These are phyloP conservation scores for Filosporella fistucella DNA, from an alignment of 495 filamentous ascomycete genomes.

Conservation along the genomic window DNA sequence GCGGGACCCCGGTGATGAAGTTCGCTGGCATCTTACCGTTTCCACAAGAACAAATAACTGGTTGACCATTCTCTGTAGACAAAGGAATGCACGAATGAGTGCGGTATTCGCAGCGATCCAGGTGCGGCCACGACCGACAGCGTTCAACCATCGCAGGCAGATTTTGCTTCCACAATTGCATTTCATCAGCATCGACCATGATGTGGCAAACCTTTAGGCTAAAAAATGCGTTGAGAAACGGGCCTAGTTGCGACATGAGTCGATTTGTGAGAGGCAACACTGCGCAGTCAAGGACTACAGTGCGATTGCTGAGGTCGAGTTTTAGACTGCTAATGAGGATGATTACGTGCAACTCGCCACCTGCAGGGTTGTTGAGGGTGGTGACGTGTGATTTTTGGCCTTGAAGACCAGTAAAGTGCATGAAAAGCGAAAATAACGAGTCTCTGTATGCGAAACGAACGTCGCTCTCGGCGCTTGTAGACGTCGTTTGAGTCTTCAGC, in stretches of 20 bases:
- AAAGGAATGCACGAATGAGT: slow-evolving; percentile 24
- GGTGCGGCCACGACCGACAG: slow-evolving; percentile 48
- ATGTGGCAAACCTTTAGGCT: slow-evolving; percentile 26
- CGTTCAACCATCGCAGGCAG: slow-evolving; percentile 47
- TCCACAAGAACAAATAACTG: slow-evolving; percentile 33
- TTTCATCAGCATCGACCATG: slow-evolving; percentile 35
- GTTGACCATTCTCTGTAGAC: slow-evolving; percentile 21
- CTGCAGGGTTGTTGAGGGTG: slow-evolving; percentile 26
- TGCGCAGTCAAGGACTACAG: slow-evolving; percentile 42
- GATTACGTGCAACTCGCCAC: slow-evolving; percentile 31
- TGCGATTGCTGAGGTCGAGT: slow-evolving; percentile 35
- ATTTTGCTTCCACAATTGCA: slow-evolving; percentile 43
- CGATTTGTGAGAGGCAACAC: slow-evolving; percentile 37
- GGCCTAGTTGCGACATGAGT: slow-evolving; percentile 24
- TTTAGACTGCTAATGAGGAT: slow-evolving; percentile 36
- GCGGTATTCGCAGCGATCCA: slow-evolving; percentile 43
- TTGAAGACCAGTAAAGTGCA: slow-evolving; percentile 35
- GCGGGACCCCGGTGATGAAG: slow-evolving; percentile 21
- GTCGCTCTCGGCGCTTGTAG: slow-evolving; percentile 8
- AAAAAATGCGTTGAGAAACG: slow-evolving; percentile 26
- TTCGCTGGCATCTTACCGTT: slow-evolving; percentile 27
- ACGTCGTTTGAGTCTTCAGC: slow-evolving; percentile 16
- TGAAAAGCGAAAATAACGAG: slow-evolving; percentile 40
- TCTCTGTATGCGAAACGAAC: slow-evolving; percentile 43
- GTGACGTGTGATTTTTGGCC: slow-evolving; percentile 35